Percentiles rank a stretch among this genome's conserved stretches.
Conservation (phyloP, 2,329 filamentous ascomycete species). For the Mollisia scopiformis region DNA sequence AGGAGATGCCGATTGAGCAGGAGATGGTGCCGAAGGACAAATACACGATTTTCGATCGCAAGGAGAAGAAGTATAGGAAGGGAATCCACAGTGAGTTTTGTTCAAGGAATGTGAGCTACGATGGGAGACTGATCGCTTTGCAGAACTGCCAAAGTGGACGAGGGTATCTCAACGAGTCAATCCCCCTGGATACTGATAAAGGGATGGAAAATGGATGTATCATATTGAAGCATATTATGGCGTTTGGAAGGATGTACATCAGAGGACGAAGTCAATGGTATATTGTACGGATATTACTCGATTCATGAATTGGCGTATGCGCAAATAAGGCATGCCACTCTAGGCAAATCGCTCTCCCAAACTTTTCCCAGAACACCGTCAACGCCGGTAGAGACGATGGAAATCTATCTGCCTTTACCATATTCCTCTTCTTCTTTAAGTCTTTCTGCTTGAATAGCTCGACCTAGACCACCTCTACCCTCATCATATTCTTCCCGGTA, state of each 20-base stretch:
- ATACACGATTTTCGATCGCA: slow-evolving; percentile 96
- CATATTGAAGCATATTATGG: slow-evolving; percentile 30
- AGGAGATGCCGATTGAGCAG: slow-evolving; percentile 91
- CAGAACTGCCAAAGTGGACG: slow-evolving; percentile 90
- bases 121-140: slow-evolving; percentile 1
- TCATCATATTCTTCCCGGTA: slow-evolving; percentile 98
- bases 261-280: slow-evolving; percentile 16
- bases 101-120: not conserved
- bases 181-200: slow-evolving; percentile 79
- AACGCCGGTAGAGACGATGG: slow-evolving; percentile 18
- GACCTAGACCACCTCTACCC: slow-evolving; percentile 85
- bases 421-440: slow-evolving; percentile 62
- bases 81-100: slow-evolving; percentile 86
- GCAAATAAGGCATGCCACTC: not conserved
- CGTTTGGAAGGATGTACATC: slow-evolving; percentile 31
- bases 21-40: slow-evolving; percentile 98
- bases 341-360: slow-evolving; percentile 16
- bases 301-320: not conserved
- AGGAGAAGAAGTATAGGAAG: slow-evolving; percentile 95
- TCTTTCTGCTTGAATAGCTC: slow-evolving; percentile 71
- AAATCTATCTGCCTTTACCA: slow-evolving; percentile 53
- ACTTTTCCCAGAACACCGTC: slow-evolving; percentile 26
- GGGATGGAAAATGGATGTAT: slow-evolving; percentile 22
- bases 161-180: slow-evolving; percentile 92
- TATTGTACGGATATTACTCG: slow-evolving; percentile 2